phyloP scores from a whole-genome alignment of 345 rosid species.

The Murraya koenigii region DNA sequence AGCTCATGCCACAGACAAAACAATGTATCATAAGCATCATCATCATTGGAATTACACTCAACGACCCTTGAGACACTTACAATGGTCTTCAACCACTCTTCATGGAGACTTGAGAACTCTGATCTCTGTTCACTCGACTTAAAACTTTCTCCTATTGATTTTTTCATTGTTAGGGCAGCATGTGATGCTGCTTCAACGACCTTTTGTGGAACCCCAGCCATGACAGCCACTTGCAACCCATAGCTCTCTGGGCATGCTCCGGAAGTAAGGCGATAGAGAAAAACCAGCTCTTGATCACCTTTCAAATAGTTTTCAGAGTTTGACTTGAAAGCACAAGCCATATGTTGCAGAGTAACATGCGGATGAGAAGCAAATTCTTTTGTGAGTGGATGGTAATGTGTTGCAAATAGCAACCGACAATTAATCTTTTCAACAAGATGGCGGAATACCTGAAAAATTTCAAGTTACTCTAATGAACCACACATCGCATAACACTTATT shows the following conservation, averaged over 20 bases:
- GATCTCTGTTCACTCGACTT: slow-evolving; percentile 75
- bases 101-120: slow-evolving; percentile 88
- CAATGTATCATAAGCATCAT: slow-evolving; percentile 61
- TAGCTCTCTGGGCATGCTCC: slow-evolving; percentile 97
- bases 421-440: slow-evolving; percentile 88
- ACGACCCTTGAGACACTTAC: slow-evolving; percentile 30
- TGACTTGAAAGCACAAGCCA: slow-evolving; percentile 72
- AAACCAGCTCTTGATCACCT: slow-evolving; percentile 56
- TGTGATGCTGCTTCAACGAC: slow-evolving; percentile 63
- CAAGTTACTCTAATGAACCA: background rate
- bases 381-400: slow-evolving; percentile 93
- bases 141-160: slow-evolving; percentile 62
- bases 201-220: slow-evolving; percentile 85
- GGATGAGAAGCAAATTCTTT: slow-evolving; percentile 91
- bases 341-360: slow-evolving; percentile 74
- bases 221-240: slow-evolving; percentile 79
- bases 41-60: slow-evolving; percentile 26
- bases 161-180: slow-evolving; percentile 67
- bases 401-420: slow-evolving; percentile 85
- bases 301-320: slow-evolving; percentile 27
- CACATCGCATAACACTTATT: background rate
- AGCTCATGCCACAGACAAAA: slow-evolving; percentile 86
- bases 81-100: slow-evolving; percentile 72
- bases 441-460: slow-evolving; percentile 63
- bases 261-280: slow-evolving; percentile 65